Percentiles rank a stretch among this genome's conserved stretches.
phyloP scores from a whole-genome alignment of 2,329 filamentous ascomycete genomes.

The Apiospora arundinis region DNA sequence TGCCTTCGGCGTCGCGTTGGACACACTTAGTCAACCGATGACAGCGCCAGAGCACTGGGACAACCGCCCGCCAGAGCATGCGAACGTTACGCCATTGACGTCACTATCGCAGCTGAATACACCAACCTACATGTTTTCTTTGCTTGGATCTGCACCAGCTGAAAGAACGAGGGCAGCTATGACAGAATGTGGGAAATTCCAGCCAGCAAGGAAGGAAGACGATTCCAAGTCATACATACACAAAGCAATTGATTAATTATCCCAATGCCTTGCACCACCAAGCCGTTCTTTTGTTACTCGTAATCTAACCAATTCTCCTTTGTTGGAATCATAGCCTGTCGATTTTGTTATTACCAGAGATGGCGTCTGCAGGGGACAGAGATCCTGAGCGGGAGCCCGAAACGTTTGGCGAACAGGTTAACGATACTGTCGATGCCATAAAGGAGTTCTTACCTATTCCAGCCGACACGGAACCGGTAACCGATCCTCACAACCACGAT shows the following conservation, averaged over 20 bases:
- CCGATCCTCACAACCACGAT: constrained; percentile 32
- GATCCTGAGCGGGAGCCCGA: not conserved
- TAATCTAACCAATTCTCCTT: not conserved
- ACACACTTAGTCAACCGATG: not conserved
- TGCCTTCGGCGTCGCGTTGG: not conserved
- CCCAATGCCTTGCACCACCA: not conserved
- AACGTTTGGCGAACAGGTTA: not conserved
- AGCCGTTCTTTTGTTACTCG: no score
- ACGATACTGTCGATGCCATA: constrained; percentile 26
- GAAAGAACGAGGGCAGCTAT: not conserved
- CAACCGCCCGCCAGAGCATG: not conserved
- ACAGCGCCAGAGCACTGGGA: not conserved
- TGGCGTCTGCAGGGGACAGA: not conserved
- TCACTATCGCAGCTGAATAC: not conserved
- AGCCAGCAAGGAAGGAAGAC: no score
- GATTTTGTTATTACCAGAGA: not conserved
- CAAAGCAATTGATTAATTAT: not conserved
- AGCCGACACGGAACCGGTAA: constrained; percentile 38
- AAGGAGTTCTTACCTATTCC: constrained; percentile 44
- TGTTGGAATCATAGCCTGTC: not conserved
- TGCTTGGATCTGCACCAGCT: not conserved
- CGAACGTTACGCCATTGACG: not conserved
- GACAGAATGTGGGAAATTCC: not conserved
- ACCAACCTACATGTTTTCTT: not conserved
- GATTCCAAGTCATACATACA: not conserved